Conservation (phyloP, 2,329 filamentous ascomycete genomes). For the Cephalotrichum gorgonifer region DNA sequence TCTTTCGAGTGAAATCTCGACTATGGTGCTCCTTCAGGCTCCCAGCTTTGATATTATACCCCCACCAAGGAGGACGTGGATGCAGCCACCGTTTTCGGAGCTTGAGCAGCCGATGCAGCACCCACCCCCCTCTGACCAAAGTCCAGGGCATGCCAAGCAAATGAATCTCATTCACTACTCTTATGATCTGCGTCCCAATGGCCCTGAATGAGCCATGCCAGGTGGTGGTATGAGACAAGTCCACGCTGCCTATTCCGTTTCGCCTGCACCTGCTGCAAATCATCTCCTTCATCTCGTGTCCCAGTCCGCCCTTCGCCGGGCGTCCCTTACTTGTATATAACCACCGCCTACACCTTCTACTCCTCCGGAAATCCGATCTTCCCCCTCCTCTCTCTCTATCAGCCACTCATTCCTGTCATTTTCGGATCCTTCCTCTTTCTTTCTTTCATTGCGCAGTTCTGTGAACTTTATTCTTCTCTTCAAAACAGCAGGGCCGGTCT, state of each 20-base stretch:
- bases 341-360: not conserved
- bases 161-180: not conserved
- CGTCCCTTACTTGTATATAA: slow-evolving; percentile 1
- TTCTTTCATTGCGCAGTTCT: slow-evolving; percentile 11
- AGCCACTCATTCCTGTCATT: slow-evolving; percentile 6
- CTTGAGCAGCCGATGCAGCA: not conserved
- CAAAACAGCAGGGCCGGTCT: slow-evolving; percentile 10
- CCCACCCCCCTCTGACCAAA: not conserved
- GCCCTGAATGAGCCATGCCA: not conserved
- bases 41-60: too few relatives aligned
- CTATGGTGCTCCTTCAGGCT: too few relatives aligned
- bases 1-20: too few relatives aligned
- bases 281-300: not conserved
- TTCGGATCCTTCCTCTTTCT: slow-evolving; percentile 1
- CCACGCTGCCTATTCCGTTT: not conserved
- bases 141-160: slow-evolving; percentile 2
- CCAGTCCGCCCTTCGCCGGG: not conserved
- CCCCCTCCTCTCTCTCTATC: slow-evolving; percentile 1
- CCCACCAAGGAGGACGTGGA: not conserved
- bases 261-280: not conserved
- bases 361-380: not conserved
- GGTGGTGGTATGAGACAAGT: slow-evolving; percentile 3
- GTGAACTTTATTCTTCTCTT: slow-evolving; percentile 9
- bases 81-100: not conserved
- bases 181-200: slow-evolving; percentile 1